A percentile compares a stretch with the other conserved stretches of the same genome.
Evolutionary conservation across 257 asterid genomes (phyloP).

Genomic region (Ilex asprella): DNA sequence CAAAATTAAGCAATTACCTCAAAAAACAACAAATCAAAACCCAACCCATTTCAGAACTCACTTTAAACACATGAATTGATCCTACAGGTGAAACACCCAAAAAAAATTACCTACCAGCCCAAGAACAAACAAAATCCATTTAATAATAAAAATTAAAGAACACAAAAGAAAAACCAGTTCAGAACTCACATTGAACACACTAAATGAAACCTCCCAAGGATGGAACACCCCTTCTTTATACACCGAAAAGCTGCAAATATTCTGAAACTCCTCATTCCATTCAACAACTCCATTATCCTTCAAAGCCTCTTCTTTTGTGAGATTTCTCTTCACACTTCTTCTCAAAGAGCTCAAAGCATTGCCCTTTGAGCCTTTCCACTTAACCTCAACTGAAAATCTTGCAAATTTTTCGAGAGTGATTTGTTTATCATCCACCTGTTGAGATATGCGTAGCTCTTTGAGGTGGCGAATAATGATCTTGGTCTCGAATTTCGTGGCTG

Average conservation of each 20-base stretch:
- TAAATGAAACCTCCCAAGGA: slow-evolving; percentile 64
- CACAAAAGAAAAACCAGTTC: background rate
- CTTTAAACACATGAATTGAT: no score
- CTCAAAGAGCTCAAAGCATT: slow-evolving; percentile 37
- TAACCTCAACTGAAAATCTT: slow-evolving; percentile 44
- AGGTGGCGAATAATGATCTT: slow-evolving; percentile 36
- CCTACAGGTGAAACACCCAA: background rate
- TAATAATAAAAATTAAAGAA: background rate
- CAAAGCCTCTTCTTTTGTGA: slow-evolving; percentile 39
- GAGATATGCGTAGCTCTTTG: slow-evolving; percentile 15
- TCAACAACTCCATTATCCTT: slow-evolving; percentile 31
- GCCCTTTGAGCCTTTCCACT: slow-evolving; percentile 67
- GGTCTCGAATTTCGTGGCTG: slow-evolving; percentile 52
- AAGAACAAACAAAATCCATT: background rate
- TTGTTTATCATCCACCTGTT: slow-evolving; percentile 2
- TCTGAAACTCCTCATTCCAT: slow-evolving; percentile 63
- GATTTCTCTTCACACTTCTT: slow-evolving; percentile 38
- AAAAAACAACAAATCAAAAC: background rate
- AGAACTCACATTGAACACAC: slow-evolving; percentile 55
- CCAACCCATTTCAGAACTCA: no score
- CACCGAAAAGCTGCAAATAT: slow-evolving; percentile 35
- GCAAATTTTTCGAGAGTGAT: slow-evolving; percentile 17
- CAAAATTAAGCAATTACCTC: background rate
- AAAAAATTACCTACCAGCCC: background rate
- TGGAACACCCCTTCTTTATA: slow-evolving; percentile 38